phyloP scores from a whole-genome alignment of 345 rosid species.

The Corchorus capsularis region DNA sequence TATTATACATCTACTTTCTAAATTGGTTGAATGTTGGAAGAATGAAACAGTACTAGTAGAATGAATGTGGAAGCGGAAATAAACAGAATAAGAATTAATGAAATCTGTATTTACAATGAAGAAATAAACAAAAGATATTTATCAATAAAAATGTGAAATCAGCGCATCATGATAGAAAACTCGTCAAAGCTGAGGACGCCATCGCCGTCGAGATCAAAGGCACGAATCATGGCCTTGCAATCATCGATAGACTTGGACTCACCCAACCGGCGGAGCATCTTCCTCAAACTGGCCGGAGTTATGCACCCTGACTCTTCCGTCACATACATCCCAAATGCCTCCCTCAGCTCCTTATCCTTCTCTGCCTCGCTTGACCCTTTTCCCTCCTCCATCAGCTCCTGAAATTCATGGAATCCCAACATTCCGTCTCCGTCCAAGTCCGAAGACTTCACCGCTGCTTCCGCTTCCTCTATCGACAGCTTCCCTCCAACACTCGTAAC shows the following conservation, averaged over 20 bases:
- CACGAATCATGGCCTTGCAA: constrained; percentile 52
- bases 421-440: constrained; percentile 51
- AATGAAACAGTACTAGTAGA: too few species aligned
- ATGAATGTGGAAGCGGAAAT: too few species aligned
- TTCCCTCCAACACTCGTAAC: constrained; percentile 37
- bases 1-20: too few species aligned
- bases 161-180: constrained; percentile 55
- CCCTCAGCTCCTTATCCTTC: constrained; percentile 34
- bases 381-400: constrained; percentile 39
- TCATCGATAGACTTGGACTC: constrained; percentile 41
- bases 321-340: constrained; percentile 52
- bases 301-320: constrained; percentile 42
- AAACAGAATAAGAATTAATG: too few species aligned
- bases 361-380: constrained; percentile 32
- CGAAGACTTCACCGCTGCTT: constrained; percentile 35
- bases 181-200: constrained; percentile 59
- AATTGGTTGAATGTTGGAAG: too few species aligned
- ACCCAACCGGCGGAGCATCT: constrained; percentile 46
- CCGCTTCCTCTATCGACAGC: constrained; percentile 45
- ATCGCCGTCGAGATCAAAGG: constrained; percentile 54
- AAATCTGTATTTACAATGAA: neutral
- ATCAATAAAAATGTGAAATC: neutral
- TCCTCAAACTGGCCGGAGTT: constrained; percentile 43
- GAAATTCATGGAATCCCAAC: constrained; percentile 47
- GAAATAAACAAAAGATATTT: neutral